Evolutionary conservation across 176 grass and related monocot species (phyloP).

Genomic region (Musa acuminata): DNA sequence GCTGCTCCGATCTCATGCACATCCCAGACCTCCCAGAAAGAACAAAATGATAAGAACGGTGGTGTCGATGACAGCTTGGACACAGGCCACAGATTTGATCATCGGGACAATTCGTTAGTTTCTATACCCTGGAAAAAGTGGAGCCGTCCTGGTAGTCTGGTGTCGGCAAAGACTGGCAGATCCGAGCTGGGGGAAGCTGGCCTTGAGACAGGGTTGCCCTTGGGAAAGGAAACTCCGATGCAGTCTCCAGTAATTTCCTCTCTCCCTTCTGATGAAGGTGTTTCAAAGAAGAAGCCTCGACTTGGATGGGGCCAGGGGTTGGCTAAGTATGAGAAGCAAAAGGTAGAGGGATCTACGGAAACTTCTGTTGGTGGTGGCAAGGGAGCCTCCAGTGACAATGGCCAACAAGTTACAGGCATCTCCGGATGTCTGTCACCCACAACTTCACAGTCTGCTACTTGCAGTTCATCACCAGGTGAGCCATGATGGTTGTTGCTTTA

Average conservation of each 20-base stretch:
- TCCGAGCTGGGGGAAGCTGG: constrained; percentile 30
- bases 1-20: constrained; percentile 46
- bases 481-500: constrained; percentile 5
- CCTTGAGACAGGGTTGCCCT: not conserved
- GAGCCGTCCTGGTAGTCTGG: constrained; percentile 10
- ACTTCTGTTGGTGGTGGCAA: not conserved
- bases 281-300: constrained; percentile 64
- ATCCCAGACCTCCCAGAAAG: constrained; percentile 13
- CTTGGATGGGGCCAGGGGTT: constrained; percentile 96
- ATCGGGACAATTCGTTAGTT: constrained; percentile 27
- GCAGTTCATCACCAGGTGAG: constrained; percentile 10
- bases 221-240: constrained; percentile 6
- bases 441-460: constrained; percentile 8
- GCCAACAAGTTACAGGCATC: not conserved
- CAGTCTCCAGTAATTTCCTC: constrained; percentile 1
- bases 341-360: constrained; percentile 34
- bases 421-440: not conserved
- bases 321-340: constrained; percentile 94
- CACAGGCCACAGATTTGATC: constrained; percentile 26
- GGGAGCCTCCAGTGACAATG: not conserved
- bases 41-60: constrained; percentile 7
- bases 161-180: constrained; percentile 34
- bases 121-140: constrained; percentile 49
- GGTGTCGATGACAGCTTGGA: constrained; percentile 42
- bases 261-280: constrained; percentile 41